Base-by-base conservation (phyloP, 2,329 filamentous ascomycete species). In the Bipolaris oryzae region DNA sequence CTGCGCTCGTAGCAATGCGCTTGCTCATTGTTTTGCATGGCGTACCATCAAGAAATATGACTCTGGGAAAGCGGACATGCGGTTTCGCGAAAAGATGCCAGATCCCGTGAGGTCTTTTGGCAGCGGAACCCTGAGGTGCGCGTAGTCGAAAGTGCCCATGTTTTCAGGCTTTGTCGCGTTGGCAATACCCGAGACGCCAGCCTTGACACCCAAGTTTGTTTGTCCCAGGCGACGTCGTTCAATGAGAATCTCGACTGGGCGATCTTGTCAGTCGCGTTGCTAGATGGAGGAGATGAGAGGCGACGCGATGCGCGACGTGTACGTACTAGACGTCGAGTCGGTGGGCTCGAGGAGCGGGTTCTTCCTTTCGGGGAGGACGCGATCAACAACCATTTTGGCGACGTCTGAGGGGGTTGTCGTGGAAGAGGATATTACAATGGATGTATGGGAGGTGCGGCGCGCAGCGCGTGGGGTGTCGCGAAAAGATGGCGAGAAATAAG, bases 21-120 rank as follows among this genome's bases (percentile, higher is more conserved):
- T 15, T 16, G 15, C 20, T 48, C 7, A 50, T 31, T 51, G 13
- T 54, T 64, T 56, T 44, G 42, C 59, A 68, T 68, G 54, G 50
- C 82, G 77, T 81, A 87, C 86, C 86, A 99, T 99, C 68, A 99
- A 81, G 77, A 98, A 99, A 79, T 99, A 99, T 66, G 91, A 95
- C 75, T 92, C 92, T 5, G 95, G 94, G 58, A 81, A 84, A 59
- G 81, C 76, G 52, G 83, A 80, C 9, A 79, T 76, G 74, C 88
- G 88, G 57, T 88, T 70, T 44, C 72, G 89, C 71, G 91, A 89
- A 81, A 98, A 98, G 70, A 99, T 96, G 72, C 95, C 95, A 5
- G 93, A 96, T 25, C 84, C 84, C 59, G 88, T 86, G 66, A 98
- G 88, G 63, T 95, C 92, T 77, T 93, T 95, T 47, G 95, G 95